phyloP scores from a whole-genome alignment of 1,284 basidiomycete genomes.

The Tilletia caries region DNA sequence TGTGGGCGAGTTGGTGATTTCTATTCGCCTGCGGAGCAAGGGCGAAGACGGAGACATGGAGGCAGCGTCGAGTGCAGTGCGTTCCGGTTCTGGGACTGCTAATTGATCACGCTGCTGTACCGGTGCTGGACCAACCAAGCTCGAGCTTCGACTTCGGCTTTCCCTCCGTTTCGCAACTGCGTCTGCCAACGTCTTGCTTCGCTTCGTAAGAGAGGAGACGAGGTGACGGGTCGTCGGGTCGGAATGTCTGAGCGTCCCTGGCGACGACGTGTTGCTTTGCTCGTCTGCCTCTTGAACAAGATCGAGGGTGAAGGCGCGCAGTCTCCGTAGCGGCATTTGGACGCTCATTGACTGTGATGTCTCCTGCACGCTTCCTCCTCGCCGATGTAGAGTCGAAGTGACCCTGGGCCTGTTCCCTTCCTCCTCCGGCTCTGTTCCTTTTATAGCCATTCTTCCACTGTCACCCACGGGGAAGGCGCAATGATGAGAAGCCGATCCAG shows the following conservation, averaged over 20 bases:
- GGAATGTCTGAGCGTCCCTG: background rate
- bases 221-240: constrained; percentile 3
- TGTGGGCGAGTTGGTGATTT: background rate
- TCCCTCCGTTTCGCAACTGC: background rate
- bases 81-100: too few species aligned
- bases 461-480: too few species aligned
- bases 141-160: background rate
- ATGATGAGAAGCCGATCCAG: too few species aligned
- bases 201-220: background rate
- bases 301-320: background rate
- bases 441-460: too few species aligned
- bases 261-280: background rate
- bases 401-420: too few species aligned
- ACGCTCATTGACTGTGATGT: background rate
- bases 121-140: too few species aligned
- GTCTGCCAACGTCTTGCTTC: constrained; percentile 1
- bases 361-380: background rate
- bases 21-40: background rate
- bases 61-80: too few species aligned
- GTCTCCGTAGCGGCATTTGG: background rate
- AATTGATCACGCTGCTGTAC: too few species aligned
- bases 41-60: too few species aligned
- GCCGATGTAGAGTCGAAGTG: background rate
- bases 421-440: too few species aligned
- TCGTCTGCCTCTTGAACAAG: background rate